Evolutionary conservation across 108 stramenopile genomes (phyloP).

Genomic region (Schizochytrium sp.): DNA sequence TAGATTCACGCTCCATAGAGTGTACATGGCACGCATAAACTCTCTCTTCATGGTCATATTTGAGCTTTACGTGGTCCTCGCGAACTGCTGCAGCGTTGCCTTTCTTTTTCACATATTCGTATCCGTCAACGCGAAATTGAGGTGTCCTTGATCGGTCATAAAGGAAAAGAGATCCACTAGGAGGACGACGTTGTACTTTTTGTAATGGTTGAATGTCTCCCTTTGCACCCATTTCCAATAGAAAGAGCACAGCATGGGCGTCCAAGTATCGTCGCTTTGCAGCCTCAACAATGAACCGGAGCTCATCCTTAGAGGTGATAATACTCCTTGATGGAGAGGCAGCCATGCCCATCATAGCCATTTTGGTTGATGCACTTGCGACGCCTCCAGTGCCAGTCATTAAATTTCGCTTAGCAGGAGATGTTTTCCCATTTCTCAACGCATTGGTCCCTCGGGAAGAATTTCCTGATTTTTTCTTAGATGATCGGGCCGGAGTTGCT

Average conservation of each 20-base stretch:
- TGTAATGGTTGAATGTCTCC: slow-evolving; percentile 24
- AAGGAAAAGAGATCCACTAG: slow-evolving; percentile 20
- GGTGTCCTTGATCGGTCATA: slow-evolving; percentile 4
- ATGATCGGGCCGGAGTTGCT: no score
- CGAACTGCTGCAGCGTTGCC: slow-evolving; percentile 38
- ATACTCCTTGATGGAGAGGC: not conserved
- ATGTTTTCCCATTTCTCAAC: no score
- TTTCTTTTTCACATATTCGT: slow-evolving; percentile 50
- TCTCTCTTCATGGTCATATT: slow-evolving; percentile 26
- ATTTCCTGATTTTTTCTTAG: no score
- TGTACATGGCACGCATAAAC: slow-evolving; percentile 49
- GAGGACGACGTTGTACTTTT: slow-evolving; percentile 43
- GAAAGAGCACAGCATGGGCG: slow-evolving; percentile 22
- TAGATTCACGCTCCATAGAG: not conserved
- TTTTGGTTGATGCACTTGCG: no score
- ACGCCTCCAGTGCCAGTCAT: no score
- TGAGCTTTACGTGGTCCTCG: slow-evolving; percentile 59
- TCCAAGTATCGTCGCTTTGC: slow-evolving; percentile 19
- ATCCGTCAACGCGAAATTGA: slow-evolving; percentile 31
- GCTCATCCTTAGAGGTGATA: slow-evolving; percentile 23
- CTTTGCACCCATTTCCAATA: slow-evolving; percentile 51
- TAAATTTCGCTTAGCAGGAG: no score
- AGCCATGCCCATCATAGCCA: no score
- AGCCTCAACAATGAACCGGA: slow-evolving; percentile 39
- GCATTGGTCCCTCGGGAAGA: no score